Percentiles rank a stretch among this genome's conserved stretches.
Evolutionary conservation across 352 stramenopile species (phyloP).

Genomic region (Pythium diclinum): DNA sequence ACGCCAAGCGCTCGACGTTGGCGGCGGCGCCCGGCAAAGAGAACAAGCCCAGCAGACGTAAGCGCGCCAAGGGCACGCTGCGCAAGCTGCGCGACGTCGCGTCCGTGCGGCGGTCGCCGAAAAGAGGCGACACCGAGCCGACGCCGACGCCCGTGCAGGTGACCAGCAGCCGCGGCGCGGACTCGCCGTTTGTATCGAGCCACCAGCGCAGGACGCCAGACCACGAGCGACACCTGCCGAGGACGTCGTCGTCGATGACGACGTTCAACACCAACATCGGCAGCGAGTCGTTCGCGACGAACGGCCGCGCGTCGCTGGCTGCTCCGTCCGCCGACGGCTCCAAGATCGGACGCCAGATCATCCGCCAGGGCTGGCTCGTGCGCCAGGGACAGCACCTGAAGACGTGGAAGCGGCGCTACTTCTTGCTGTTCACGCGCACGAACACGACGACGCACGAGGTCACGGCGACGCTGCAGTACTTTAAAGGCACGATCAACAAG

Average conservation of each 20-base stretch:
- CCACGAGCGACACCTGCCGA: background rate
- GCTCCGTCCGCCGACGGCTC: slow-evolving; percentile 34
- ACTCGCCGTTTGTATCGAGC: background rate
- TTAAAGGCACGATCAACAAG: slow-evolving; percentile 79
- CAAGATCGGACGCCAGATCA: slow-evolving; percentile 26
- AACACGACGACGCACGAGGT: slow-evolving; percentile 66
- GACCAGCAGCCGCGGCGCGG: background rate
- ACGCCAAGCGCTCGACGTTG: slow-evolving; percentile 31
- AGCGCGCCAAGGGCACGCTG: slow-evolving; percentile 12
- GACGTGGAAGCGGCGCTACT: slow-evolving; percentile 87
- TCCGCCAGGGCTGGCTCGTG: slow-evolving; percentile 37
- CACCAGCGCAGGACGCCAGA: background rate
- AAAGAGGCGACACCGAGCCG: background rate
- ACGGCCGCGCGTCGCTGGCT: slow-evolving; percentile 25
- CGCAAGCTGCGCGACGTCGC: slow-evolving; percentile 25
- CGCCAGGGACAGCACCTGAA: slow-evolving; percentile 44
- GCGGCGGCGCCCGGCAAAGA: slow-evolving; percentile 26
- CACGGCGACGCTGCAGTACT: slow-evolving; percentile 79
- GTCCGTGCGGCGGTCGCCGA: slow-evolving; percentile 19
- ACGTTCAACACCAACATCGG: slow-evolving; percentile 9
- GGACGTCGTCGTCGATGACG: slow-evolving; percentile 6
- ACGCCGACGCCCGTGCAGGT: background rate
- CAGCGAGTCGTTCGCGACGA: background rate
- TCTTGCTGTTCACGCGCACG: slow-evolving; percentile 80
- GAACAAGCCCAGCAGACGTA: slow-evolving; percentile 37